Percentiles rank a stretch among this genome's conserved stretches.
These are phyloP conservation scores for Ploettnerulaceae sp. DNA, from an alignment of 2,329 filamentous ascomycete species.

Conservation along the genomic window DNA sequence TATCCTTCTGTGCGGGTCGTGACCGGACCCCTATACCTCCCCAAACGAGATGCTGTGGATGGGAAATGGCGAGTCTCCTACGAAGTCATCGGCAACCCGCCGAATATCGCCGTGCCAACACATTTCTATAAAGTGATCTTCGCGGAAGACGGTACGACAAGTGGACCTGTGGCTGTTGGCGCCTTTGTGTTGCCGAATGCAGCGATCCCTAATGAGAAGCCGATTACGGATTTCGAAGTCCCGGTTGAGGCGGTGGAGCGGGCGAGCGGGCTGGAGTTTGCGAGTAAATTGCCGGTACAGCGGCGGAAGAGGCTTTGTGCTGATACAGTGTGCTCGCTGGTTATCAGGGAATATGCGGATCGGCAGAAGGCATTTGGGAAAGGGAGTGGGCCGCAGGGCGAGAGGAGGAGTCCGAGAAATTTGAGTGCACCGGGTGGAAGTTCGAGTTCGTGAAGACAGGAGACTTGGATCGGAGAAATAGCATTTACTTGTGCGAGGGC, in stretches of 20 bases:
- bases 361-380: constrained; percentile 52
- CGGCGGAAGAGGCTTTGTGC: constrained; percentile 77
- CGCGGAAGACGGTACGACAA: constrained; percentile 70
- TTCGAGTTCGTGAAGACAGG: background rate
- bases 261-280: constrained; percentile 89
- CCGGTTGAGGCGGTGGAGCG: constrained; percentile 89
- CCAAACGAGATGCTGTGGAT: constrained; percentile 73
- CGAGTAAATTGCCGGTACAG: constrained; percentile 66
- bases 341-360: constrained; percentile 73
- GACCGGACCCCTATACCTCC: constrained; percentile 90
- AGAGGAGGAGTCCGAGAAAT: constrained; percentile 32
- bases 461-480: background rate
- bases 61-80: constrained; percentile 95
- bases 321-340: constrained; percentile 77
- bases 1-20: constrained; percentile 90
- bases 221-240: constrained; percentile 87
- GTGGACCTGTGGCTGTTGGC: constrained; percentile 77
- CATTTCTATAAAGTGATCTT: constrained; percentile 99
- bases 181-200: constrained; percentile 96
- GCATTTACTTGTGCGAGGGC: background rate
- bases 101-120: constrained; percentile 91
- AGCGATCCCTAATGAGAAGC: constrained; percentile 79
- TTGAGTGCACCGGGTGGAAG: background rate
- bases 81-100: constrained; percentile 90
- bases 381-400: constrained; percentile 17